Conservation (phyloP, 75 land plant species). For the Pinus albicaulis region DNA sequence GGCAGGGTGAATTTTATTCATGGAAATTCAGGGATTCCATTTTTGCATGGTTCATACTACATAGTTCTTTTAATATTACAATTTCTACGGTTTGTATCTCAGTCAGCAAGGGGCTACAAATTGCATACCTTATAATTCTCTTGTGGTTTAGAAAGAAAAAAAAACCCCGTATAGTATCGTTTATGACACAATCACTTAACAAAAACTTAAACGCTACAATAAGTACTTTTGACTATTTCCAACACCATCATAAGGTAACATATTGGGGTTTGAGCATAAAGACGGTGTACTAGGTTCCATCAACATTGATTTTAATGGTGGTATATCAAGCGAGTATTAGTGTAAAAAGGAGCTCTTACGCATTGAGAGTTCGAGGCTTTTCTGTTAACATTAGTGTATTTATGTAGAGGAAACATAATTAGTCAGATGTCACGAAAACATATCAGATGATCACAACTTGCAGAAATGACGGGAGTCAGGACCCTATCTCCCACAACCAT, state of each 20-base stretch:
- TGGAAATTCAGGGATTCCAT: neutral
- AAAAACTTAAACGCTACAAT: neutral
- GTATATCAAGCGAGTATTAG: neutral
- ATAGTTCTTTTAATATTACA: neutral
- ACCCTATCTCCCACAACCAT: conserved; percentile 38
- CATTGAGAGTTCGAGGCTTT: conserved; percentile 22
- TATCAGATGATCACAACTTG: neutral
- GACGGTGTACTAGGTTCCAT: neutral
- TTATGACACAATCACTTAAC: neutral
- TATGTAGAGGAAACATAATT: neutral
- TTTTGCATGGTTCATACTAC: neutral
- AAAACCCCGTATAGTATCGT: neutral
- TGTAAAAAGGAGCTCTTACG: conserved; percentile 16
- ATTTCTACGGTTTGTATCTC: neutral
- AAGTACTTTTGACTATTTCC: neutral
- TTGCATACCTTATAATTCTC: neutral
- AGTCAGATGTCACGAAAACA: too few species aligned
- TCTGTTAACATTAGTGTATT: neutral
- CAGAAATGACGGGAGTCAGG: conserved; percentile 52
- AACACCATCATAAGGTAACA: neutral
- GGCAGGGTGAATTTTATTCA: neutral
- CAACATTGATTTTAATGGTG: neutral
- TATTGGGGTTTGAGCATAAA: neutral
- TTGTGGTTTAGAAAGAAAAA: neutral
- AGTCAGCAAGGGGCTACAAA: neutral